A percentile compares a stretch with the other conserved stretches of the same genome.
phyloP scores from a whole-genome alignment of 768 basidiomycete species.

The Boletus sp. region DNA sequence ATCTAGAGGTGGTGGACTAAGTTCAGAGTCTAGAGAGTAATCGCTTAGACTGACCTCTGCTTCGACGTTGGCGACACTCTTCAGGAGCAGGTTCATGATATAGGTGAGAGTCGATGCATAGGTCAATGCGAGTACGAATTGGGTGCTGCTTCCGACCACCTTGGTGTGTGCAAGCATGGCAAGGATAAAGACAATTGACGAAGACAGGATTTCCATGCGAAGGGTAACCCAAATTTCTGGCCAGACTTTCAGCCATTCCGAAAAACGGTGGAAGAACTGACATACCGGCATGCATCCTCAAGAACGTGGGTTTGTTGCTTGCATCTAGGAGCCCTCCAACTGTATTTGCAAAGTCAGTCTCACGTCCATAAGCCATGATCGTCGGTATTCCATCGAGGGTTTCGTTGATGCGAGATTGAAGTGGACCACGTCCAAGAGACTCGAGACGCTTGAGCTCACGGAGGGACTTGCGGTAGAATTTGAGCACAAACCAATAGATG shows the following conservation, averaged over 20 bases:
- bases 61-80: slow-evolving; percentile 25
- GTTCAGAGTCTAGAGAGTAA: not conserved
- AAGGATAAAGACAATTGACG: slow-evolving; percentile 22
- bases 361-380: slow-evolving; percentile 45
- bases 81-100: slow-evolving; percentile 29
- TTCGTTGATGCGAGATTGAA: slow-evolving; percentile 52
- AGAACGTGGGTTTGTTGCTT: slow-evolving; percentile 29
- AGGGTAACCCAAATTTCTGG: slow-evolving; percentile 32
- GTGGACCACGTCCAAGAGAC: slow-evolving; percentile 42
- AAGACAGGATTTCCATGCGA: slow-evolving; percentile 30
- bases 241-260: not conserved
- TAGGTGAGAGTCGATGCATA: slow-evolving; percentile 26
- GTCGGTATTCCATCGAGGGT: slow-evolving; percentile 45
- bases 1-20: slow-evolving; percentile 13
- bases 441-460: slow-evolving; percentile 47
- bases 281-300: slow-evolving; percentile 25
- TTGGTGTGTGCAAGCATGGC: slow-evolving; percentile 28
- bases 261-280: not conserved
- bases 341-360: slow-evolving; percentile 22
- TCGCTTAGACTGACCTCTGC: slow-evolving; percentile 19
- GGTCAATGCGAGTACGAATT: slow-evolving; percentile 29
- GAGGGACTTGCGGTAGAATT: slow-evolving; percentile 46
- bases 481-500: slow-evolving; percentile 41
- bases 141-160: slow-evolving; percentile 19
- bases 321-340: slow-evolving; percentile 22